These are phyloP conservation scores for Cucurbitaria berberidis DNA, from an alignment of 2,329 filamentous ascomycete genomes.

Conservation along the genomic window DNA sequence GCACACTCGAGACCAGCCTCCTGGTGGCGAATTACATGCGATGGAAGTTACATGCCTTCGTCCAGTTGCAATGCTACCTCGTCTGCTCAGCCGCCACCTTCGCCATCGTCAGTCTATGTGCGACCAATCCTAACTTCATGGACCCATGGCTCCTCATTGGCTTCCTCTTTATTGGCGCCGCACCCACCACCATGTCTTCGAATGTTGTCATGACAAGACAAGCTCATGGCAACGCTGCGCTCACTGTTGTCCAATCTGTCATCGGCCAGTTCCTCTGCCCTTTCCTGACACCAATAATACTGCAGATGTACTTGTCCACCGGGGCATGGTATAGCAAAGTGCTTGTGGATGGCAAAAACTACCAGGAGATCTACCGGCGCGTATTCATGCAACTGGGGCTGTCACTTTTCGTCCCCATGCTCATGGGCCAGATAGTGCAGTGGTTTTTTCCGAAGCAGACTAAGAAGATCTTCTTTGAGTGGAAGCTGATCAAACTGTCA, in stretches of 20 bases:
- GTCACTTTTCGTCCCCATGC: slow-evolving; percentile 69
- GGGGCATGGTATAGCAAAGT: slow-evolving; percentile 61
- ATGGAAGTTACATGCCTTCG: slow-evolving; percentile 71
- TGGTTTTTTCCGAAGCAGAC: slow-evolving; percentile 61
- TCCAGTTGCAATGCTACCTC: slow-evolving; percentile 71
- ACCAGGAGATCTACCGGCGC: slow-evolving; percentile 67
- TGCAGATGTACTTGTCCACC: slow-evolving; percentile 65
- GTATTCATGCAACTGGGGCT: slow-evolving; percentile 73
- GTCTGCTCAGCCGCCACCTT: slow-evolving; percentile 69
- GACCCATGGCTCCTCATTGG: slow-evolving; percentile 70
- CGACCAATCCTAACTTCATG: slow-evolving; percentile 59
- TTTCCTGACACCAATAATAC: slow-evolving; percentile 69
- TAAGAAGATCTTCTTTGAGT: slow-evolving; percentile 59
- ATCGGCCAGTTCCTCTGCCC: slow-evolving; percentile 73
- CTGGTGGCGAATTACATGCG: slow-evolving; percentile 67
- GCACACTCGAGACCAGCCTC: slow-evolving; percentile 69
- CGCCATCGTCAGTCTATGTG: slow-evolving; percentile 59
- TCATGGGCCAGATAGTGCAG: slow-evolving; percentile 66
- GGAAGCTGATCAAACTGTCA: slow-evolving; percentile 54
- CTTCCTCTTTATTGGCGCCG: slow-evolving; percentile 69
- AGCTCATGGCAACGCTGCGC: slow-evolving; percentile 65
- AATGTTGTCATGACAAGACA: slow-evolving; percentile 77
- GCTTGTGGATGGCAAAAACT: slow-evolving; percentile 60
- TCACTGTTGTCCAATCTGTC: slow-evolving; percentile 66
- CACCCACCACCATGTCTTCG: slow-evolving; percentile 74